Base-by-base conservation (phyloP, 2,329 filamentous ascomycete species). In the Fusarium subglutinans region DNA sequence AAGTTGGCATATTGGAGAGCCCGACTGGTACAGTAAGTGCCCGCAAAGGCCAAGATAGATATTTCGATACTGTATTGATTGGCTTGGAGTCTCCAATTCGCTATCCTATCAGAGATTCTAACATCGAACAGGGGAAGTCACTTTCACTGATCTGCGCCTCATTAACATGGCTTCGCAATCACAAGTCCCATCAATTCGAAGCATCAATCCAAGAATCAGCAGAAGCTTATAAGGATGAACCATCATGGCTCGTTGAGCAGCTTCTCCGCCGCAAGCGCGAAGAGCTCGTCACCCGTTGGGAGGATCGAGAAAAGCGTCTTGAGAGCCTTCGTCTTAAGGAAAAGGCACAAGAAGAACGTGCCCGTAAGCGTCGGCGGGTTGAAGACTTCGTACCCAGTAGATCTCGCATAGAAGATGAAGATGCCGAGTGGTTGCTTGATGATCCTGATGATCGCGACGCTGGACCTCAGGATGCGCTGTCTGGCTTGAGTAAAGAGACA, bases 111-210 rank as follows among this genome's bases (percentile, higher is more conserved):
- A 44, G 18, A 18, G 14, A 22, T 10, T n/a, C 63, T 74, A 45
- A 77, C 48, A 57, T 40, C 8, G n/a, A 43, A 30, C 72, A 93
- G 87, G 95, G 95, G 50, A 98, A 98, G 87, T 98, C 95, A 3
- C 83, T 98, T 50, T 98, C 95, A 74, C 87, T 98, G 35, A 96
- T 98, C 72, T 98, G 95, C 80, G 93, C 92, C 45, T 92, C 95
- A 11, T 82, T 98, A 78, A 97, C 95, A 6, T 98, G 95, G 95
- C 86, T 98, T n/a, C 91, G 95, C 54, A 90, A 94, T 64, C 90
- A 95, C 83, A 96, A 97, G 81, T 90, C 82, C 80, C 86, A 78
- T 76, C 81, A 69, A 82, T 92, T 85, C 82, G 92, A 85, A 81
- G 87, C 79, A 73, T 87, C 77, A 51, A 88, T 86, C 65, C 86